These are phyloP conservation scores for Xylaria sp. DNA, from an alignment of 2,329 filamentous ascomycete genomes.

Conservation along the genomic window DNA sequence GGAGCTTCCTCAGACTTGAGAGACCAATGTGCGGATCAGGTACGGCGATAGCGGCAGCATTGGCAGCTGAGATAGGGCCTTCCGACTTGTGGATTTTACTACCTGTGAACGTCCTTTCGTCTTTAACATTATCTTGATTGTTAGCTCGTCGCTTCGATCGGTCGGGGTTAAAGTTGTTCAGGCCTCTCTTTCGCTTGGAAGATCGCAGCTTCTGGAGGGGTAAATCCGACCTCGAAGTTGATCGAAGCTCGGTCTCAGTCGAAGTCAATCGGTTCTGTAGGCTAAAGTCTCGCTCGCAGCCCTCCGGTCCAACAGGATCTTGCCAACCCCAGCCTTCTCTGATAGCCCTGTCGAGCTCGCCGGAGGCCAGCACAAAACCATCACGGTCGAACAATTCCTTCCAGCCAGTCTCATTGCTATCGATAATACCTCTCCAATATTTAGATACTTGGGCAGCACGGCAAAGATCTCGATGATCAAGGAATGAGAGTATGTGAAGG, in stretches of 20 bases:
- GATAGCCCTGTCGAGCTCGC: conserved; percentile 88
- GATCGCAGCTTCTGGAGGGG: conserved; percentile 57
- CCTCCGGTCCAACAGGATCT: conserved; percentile 78
- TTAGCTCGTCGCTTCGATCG: conserved; percentile 65
- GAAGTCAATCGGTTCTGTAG: conserved; percentile 63
- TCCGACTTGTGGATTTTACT: conserved; percentile 71
- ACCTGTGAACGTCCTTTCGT: conserved; percentile 55
- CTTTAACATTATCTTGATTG: conserved; percentile 59
- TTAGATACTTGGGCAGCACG: conserved; percentile 93
- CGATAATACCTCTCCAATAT: conserved; percentile 89
- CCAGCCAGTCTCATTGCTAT: conserved; percentile 95
- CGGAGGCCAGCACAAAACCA: conserved; percentile 80
- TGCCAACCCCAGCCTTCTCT: conserved; percentile 98
- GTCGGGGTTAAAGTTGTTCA: conserved; percentile 60
- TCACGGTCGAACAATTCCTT: conserved; percentile 90
- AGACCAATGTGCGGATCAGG: conserved; percentile 85
- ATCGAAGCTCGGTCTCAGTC: conserved; percentile 64
- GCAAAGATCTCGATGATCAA: conserved; percentile 88
- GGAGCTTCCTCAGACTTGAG: conserved; percentile 80
- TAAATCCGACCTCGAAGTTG: conserved; percentile 56
- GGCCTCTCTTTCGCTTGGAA: conserved; percentile 67
- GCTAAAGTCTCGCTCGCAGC: conserved; percentile 84
- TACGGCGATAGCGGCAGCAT: conserved; percentile 82
- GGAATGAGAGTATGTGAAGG: conserved; percentile 86
- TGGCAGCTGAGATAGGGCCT: conserved; percentile 87